Conservation (phyloP, 1,284 basidiomycete species). For the Sanghuangporus sanghuang region DNA sequence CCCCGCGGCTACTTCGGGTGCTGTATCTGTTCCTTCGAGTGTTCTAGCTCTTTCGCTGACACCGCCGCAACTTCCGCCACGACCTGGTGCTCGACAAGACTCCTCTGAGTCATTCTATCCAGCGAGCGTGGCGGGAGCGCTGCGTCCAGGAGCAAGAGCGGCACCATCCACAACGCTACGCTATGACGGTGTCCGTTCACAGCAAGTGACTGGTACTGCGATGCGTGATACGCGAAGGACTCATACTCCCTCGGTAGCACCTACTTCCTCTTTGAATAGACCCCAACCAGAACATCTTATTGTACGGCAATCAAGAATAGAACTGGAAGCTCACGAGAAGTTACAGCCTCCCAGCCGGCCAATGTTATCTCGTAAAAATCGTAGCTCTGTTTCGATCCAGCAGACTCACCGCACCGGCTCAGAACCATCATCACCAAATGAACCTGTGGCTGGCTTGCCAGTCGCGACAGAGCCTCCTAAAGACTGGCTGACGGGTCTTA, state of each 20-base stretch:
- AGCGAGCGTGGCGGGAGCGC: conserved; percentile 8
- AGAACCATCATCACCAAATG: conserved; percentile 15
- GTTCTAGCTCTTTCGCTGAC: conserved; percentile 6
- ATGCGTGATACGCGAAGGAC: conserved; percentile 40
- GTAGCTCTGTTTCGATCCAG: conserved; percentile 36
- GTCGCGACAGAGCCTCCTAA: conserved; percentile 27
- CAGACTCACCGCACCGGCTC: conserved; percentile 14
- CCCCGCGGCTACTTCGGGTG: conserved; percentile 18
- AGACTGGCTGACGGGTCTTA: conserved; percentile 72
- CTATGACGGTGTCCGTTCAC: conserved; percentile 33
- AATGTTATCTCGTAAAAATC: conserved; percentile 35
- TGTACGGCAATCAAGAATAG: neutral
- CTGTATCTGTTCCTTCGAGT: conserved; percentile 18
- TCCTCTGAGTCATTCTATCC: conserved; percentile 6
- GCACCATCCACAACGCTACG: conserved; percentile 11
- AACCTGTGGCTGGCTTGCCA: conserved; percentile 15
- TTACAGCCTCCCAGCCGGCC: conserved; percentile 28
- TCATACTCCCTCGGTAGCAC: neutral
- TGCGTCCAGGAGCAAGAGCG: neutral
- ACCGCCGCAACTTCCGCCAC: conserved; percentile 15
- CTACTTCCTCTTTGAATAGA: neutral
- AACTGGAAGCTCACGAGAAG: conserved; percentile 5
- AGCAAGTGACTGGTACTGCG: conserved; percentile 51
- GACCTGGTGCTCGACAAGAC: conserved; percentile 1
- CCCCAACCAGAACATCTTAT: neutral